phyloP scores from a whole-genome alignment of 345 rosid genomes.

The Acer saccharum region DNA sequence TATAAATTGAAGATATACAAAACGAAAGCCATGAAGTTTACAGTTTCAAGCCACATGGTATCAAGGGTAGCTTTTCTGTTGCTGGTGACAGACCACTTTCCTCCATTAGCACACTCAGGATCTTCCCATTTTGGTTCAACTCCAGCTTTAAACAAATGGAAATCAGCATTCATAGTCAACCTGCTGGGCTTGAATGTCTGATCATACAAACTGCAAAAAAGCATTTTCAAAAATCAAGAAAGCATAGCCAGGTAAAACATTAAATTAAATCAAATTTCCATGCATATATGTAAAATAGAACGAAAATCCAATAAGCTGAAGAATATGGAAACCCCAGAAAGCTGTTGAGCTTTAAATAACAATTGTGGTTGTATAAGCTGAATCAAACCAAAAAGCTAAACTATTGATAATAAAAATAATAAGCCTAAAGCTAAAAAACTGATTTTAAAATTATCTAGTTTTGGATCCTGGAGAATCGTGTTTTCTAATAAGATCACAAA shows the following conservation, averaged over 20 bases:
- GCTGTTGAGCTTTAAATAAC: background rate
- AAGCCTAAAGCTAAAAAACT: background rate
- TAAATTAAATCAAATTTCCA: background rate
- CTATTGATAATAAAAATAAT: background rate
- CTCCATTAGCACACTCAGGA: slow-evolving; percentile 90
- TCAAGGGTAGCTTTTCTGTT: slow-evolving; percentile 59
- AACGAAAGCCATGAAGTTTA: slow-evolving; percentile 26
- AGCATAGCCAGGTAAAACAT: background rate
- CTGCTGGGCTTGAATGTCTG: slow-evolving; percentile 81
- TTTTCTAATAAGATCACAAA: too few species aligned
- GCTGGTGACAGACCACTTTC: slow-evolving; percentile 76
- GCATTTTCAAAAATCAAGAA: background rate
- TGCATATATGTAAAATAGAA: background rate
- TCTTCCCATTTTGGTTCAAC: slow-evolving; percentile 99
- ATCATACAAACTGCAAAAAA: slow-evolving; percentile 63
- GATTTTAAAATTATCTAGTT: background rate
- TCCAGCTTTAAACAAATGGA: slow-evolving; percentile 88
- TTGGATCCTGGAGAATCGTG: too few species aligned
- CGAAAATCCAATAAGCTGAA: background rate
- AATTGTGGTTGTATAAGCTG: background rate
- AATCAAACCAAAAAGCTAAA: too few species aligned
- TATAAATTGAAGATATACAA: background rate
- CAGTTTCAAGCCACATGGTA: slow-evolving; percentile 87
- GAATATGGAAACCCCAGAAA: background rate
- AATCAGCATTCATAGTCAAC: slow-evolving; percentile 61